Percentiles rank a stretch among this genome's conserved stretches.
These are phyloP conservation scores for Yamadazyma spencermartinsiae DNA, from an alignment of 1,139 yeast genomes.

Conservation along the genomic window DNA sequence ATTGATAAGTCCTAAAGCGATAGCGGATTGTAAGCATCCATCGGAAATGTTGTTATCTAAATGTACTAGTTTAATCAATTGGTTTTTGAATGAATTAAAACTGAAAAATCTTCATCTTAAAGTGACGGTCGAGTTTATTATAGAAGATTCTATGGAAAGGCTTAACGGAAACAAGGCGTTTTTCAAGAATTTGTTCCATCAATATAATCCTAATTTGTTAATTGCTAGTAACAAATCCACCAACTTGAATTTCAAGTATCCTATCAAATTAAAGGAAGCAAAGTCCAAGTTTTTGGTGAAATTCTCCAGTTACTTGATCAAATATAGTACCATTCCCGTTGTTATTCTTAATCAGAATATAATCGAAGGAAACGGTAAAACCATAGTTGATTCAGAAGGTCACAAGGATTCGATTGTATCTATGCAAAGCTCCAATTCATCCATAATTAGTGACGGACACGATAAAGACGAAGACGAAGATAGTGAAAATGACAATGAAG, in stretches of 20 bases:
- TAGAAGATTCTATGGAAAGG: constrained; percentile 20
- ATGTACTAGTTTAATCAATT: constrained; percentile 41
- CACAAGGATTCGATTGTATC: constrained; percentile 1
- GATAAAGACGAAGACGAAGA: constrained; percentile 4
- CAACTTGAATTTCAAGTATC: constrained; percentile 47
- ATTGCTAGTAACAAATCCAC: constrained; percentile 42
- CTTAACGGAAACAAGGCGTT: constrained; percentile 34
- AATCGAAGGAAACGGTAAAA: constrained; percentile 6
- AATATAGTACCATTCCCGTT: constrained; percentile 44
- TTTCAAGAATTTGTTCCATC: constrained; percentile 37
- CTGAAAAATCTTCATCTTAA: constrained; percentile 34
- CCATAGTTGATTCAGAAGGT: not conserved
- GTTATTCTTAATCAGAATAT: constrained; percentile 38
- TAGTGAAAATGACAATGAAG: not conserved
- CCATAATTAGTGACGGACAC: constrained; percentile 3
- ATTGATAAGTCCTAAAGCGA: constrained; percentile 32
- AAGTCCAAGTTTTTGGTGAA: constrained; percentile 31
- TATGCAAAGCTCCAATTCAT: constrained; percentile 3
- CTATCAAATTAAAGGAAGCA: constrained; percentile 28
- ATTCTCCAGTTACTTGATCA: constrained; percentile 40
- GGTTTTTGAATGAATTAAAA: constrained; percentile 33
- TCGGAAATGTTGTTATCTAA: constrained; percentile 30
- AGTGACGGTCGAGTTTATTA: constrained; percentile 56
- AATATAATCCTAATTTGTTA: constrained; percentile 43
- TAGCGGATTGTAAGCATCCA: constrained; percentile 14